These are phyloP conservation scores for Cladosporium cucumerinum DNA, from an alignment of 2,329 filamentous ascomycete species.

Conservation along the genomic window DNA sequence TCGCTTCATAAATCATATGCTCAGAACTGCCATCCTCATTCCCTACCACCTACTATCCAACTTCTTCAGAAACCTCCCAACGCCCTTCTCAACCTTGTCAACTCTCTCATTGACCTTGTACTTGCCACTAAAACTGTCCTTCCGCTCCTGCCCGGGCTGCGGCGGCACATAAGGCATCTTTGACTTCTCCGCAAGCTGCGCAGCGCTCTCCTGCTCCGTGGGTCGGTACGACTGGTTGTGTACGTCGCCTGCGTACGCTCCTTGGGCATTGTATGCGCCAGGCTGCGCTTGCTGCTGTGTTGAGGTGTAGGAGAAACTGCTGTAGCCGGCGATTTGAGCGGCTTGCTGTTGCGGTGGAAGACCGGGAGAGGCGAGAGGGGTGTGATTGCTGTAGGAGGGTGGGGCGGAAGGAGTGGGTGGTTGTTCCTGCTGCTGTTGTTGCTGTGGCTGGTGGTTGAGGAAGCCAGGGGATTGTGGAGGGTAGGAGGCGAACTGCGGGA, in stretches of 20 bases:
- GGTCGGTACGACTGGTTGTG: slow-evolving; percentile 70
- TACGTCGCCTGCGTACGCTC: slow-evolving; percentile 49
- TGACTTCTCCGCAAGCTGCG: not conserved
- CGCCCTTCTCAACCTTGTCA: slow-evolving; percentile 64
- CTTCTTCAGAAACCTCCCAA: slow-evolving; percentile 71
- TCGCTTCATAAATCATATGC: not conserved
- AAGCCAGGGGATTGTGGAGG: slow-evolving; percentile 26
- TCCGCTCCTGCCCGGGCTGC: not conserved
- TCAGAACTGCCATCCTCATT: not conserved
- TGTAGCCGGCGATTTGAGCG: slow-evolving; percentile 45
- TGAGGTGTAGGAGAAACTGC: slow-evolving; percentile 51
- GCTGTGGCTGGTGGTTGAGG: slow-evolving; percentile 18
- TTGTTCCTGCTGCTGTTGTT: slow-evolving; percentile 22
- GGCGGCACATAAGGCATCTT: not conserved
- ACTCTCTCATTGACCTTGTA: slow-evolving; percentile 60
- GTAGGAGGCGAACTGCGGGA: slow-evolving; percentile 22
- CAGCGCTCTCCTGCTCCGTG: slow-evolving; percentile 45
- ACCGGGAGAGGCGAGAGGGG: slow-evolving; percentile 39
- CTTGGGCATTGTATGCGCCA: slow-evolving; percentile 23
- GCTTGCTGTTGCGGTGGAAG: slow-evolving; percentile 36
- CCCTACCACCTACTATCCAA: slow-evolving; percentile 54
- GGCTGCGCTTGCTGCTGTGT: slow-evolving; percentile 28
- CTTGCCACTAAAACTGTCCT: slow-evolving; percentile 17
- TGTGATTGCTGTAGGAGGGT: slow-evolving; percentile 34
- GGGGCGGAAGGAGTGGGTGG: slow-evolving; percentile 35